Conservation (phyloP, 768 basidiomycete genomes). For the Leccinum fibrillosum region DNA sequence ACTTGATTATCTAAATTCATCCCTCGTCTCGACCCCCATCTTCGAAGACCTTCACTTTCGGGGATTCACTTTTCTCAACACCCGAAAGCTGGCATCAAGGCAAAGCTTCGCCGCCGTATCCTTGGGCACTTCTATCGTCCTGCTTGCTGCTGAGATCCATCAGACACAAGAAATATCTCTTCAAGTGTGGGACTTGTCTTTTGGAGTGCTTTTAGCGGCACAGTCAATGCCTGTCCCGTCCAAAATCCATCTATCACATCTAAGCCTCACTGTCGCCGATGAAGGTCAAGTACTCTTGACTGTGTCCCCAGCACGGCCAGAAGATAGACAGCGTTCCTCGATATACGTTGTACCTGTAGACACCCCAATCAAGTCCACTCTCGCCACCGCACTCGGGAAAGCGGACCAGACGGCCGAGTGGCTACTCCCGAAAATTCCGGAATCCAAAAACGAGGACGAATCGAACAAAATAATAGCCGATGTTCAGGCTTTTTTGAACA, state of each 20-base stretch:
- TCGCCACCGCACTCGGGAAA: slow-evolving; percentile 61
- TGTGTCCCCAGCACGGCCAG: slow-evolving; percentile 31
- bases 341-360: slow-evolving; percentile 59
- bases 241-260: slow-evolving; percentile 30
- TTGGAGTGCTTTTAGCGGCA: slow-evolving; percentile 58
- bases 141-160: slow-evolving; percentile 45
- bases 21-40: slow-evolving; percentile 21
- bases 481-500: slow-evolving; percentile 38
- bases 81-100: slow-evolving; percentile 8
- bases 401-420: slow-evolving; percentile 43
- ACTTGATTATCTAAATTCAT: slow-evolving; percentile 26
- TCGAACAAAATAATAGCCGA: slow-evolving; percentile 34
- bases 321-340: slow-evolving; percentile 39
- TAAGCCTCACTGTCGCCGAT: slow-evolving; percentile 33
- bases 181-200: slow-evolving; percentile 69
- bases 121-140: slow-evolving; percentile 54
- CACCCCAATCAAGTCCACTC: slow-evolving; percentile 53
- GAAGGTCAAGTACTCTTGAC: slow-evolving; percentile 52
- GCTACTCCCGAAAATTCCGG: slow-evolving; percentile 29
- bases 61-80: slow-evolving; percentile 14
- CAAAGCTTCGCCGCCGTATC: slow-evolving; percentile 40
- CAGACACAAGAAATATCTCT: slow-evolving; percentile 43
- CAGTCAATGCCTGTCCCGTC: slow-evolving; percentile 51
- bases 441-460: slow-evolving; percentile 17
- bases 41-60: slow-evolving; percentile 21